Percentiles rank a stretch among this genome's conserved stretches.
These are phyloP conservation scores for Penicillium goetzii DNA, from an alignment of 495 filamentous ascomycete genomes.

Conservation along the genomic window DNA sequence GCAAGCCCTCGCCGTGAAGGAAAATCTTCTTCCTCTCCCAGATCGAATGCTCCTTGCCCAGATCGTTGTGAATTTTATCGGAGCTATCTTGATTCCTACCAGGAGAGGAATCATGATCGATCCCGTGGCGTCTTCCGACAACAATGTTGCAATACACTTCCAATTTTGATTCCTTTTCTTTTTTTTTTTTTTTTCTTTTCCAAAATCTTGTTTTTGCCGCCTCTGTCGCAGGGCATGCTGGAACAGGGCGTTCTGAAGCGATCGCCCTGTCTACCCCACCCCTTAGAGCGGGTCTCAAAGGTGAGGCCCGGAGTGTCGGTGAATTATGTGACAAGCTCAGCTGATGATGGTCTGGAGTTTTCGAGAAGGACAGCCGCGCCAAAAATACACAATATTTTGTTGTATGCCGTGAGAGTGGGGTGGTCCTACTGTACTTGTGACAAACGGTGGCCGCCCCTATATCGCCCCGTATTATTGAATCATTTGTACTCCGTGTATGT, in stretches of 20 bases:
- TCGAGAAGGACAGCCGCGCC: constrained; percentile 23
- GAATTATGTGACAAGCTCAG: constrained; percentile 37
- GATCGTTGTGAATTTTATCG: background rate
- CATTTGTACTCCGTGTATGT: background rate
- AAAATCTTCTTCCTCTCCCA: background rate
- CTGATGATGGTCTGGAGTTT: constrained; percentile 28
- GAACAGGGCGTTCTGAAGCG: constrained; percentile 14
- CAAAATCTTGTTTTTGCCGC: constrained; percentile 1
- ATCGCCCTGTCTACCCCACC: constrained; percentile 18
- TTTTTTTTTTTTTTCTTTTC: background rate
- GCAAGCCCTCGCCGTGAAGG: constrained; percentile 1
- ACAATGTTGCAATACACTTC: background rate
- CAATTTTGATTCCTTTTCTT: background rate
- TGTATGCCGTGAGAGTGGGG: background rate
- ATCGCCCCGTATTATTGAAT: constrained; percentile 2
- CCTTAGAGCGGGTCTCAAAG: constrained; percentile 23
- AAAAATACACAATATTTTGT: constrained; percentile 13
- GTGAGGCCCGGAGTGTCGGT: constrained; percentile 34
- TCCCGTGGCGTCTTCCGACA: background rate
- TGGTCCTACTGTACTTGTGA: constrained; percentile 1
- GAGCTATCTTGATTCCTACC: background rate
- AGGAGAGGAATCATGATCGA: background rate
- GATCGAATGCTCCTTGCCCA: background rate
- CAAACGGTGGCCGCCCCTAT: constrained; percentile 3
- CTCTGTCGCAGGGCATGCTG: constrained; percentile 1